Conservation (phyloP, 2,329 filamentous ascomycete genomes). For the Talaromyces funiculosus region DNA sequence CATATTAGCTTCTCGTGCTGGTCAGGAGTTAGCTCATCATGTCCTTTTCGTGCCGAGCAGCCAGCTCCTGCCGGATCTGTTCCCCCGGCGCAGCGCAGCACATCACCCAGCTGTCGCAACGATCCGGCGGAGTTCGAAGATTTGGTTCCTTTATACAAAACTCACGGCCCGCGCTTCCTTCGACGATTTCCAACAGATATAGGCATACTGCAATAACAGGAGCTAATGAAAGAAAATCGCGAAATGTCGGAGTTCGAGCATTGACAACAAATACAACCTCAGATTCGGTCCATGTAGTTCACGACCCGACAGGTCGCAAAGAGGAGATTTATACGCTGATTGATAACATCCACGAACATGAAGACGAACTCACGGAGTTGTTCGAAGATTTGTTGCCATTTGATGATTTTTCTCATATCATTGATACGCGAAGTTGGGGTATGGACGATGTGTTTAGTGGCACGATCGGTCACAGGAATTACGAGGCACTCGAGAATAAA, state of each 20-base stretch:
- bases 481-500: constrained; percentile 28
- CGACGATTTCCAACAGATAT: not conserved
- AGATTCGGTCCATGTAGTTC: constrained; percentile 17
- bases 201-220: not conserved
- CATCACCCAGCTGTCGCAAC: constrained; percentile 2
- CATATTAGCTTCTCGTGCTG: constrained; percentile 4
- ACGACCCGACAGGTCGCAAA: constrained; percentile 19
- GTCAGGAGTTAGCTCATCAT: constrained; percentile 24
- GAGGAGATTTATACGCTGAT: constrained; percentile 32
- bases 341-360: constrained; percentile 33
- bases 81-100: constrained; percentile 23
- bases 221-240: not conserved
- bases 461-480: constrained; percentile 27
- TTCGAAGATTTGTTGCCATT: constrained; percentile 30
- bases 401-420: constrained; percentile 22
- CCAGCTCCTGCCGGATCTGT: constrained; percentile 24
- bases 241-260: not conserved
- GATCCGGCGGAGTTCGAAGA: constrained; percentile 18
- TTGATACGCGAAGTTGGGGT: constrained; percentile 22
- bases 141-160: constrained; percentile 7
- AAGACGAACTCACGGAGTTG: constrained; percentile 29
- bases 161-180: constrained; percentile 8
- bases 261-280: constrained; percentile 18
- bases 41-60: constrained; percentile 30
- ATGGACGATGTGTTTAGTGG: constrained; percentile 25